A percentile compares a stretch with the other conserved stretches of the same genome.
Evolutionary conservation across 305 asterid genomes (phyloP).

Genomic region (Fraxinus baroniana): DNA sequence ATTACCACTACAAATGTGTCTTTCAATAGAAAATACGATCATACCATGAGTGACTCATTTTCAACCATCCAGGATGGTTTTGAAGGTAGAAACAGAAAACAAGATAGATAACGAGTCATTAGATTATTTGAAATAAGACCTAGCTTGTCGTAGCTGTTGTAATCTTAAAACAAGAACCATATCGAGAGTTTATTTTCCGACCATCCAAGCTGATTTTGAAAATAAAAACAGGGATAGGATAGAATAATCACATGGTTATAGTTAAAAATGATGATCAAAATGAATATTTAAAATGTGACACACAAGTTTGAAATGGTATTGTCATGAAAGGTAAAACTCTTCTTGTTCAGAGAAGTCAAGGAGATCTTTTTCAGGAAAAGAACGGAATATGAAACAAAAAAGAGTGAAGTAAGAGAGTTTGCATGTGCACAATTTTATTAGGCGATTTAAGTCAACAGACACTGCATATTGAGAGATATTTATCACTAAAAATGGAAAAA

Average conservation of each 20-base stretch:
- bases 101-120: constrained; percentile 2
- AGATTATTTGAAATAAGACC: neutral
- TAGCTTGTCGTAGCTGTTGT: neutral
- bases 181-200: neutral
- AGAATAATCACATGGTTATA: neutral
- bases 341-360: constrained; percentile 6
- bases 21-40: neutral
- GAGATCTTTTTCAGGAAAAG: neutral
- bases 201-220: neutral
- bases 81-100: neutral
- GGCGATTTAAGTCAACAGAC: neutral
- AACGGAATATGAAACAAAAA: neutral
- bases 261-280: neutral
- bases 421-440: neutral
- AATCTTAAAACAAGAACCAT: neutral
- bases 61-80: neutral
- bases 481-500: neutral
- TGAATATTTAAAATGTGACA: neutral
- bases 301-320: neutral
- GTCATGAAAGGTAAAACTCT: constrained; percentile 5
- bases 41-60: neutral
- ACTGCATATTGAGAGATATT: neutral
- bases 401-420: neutral
- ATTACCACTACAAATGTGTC: neutral
- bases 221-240: neutral